Percentiles rank a stretch among this genome's conserved stretches.
These are phyloP conservation scores for Epichloe glyceriae DNA, from an alignment of 2,329 filamentous ascomycete species.

Conservation along the genomic window DNA sequence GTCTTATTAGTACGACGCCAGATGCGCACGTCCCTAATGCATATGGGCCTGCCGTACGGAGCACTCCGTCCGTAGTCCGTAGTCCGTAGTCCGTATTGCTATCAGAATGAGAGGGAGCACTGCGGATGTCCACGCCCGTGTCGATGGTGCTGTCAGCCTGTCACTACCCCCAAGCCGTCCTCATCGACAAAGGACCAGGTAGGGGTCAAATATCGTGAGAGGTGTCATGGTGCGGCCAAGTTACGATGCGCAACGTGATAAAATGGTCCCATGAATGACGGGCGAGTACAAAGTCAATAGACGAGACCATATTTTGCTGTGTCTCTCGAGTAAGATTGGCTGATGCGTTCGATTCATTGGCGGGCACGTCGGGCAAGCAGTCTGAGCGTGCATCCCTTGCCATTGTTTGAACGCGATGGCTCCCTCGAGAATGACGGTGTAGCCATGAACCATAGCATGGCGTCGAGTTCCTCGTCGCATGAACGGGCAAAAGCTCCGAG, in stretches of 20 bases:
- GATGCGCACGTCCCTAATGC: not conserved
- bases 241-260: not conserved
- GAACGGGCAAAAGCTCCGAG: not conserved
- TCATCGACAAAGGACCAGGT: not conserved
- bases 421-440: not conserved
- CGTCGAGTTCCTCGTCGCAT: not conserved
- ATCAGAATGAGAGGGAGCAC: too few species aligned
- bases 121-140: not conserved
- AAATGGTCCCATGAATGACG: not conserved
- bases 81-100: too few species aligned
- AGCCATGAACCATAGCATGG: not conserved
- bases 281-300: too few species aligned
- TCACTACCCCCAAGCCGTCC: not conserved
- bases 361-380: not conserved
- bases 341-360: not conserved
- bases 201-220: too few species aligned
- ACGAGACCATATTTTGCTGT: too few species aligned
- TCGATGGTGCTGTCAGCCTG: not conserved
- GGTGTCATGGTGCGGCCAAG: not conserved
- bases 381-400: conserved; percentile 3
- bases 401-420: not conserved
- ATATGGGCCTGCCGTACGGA: too few species aligned
- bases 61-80: too few species aligned
- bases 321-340: not conserved
- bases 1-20: not conserved